Evolutionary conservation across 176 grass and related monocot species (phyloP).

Genomic region (barley (Hordeum vulgare)): MorexV3_pseudomolecules_assembly NC_058521.1:504944320-504944819

Average conservation of each 20-base stretch:
- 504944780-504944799: constrained; percentile 89
- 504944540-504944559: constrained; percentile 7
- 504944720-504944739: constrained; percentile 90
- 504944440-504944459: not conserved
- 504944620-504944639: constrained; percentile 38
- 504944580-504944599: constrained; percentile 84
- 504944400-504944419: constrained; percentile 18
- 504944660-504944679: constrained; percentile 62
- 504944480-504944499: constrained; percentile 21
- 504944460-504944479: not conserved
- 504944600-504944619: constrained; percentile 56
- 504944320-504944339: constrained; percentile 38
- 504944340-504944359: constrained; percentile 17
- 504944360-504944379: constrained; percentile 26
- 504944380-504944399: constrained; percentile 9
- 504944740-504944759: constrained; percentile 22
- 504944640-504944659: constrained; percentile 75
- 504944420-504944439: not conserved
- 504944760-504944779: constrained; percentile 45
- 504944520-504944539: constrained; percentile 1
- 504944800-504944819: constrained; percentile 67
- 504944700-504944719: constrained; percentile 69
- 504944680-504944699: constrained; percentile 40
- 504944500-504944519: constrained; percentile 5
- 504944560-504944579: constrained; percentile 51